Evolutionary conservation across 2,329 filamentous ascomycete genomes (phyloP).

Genomic region (Aphanocladium album): DNA sequence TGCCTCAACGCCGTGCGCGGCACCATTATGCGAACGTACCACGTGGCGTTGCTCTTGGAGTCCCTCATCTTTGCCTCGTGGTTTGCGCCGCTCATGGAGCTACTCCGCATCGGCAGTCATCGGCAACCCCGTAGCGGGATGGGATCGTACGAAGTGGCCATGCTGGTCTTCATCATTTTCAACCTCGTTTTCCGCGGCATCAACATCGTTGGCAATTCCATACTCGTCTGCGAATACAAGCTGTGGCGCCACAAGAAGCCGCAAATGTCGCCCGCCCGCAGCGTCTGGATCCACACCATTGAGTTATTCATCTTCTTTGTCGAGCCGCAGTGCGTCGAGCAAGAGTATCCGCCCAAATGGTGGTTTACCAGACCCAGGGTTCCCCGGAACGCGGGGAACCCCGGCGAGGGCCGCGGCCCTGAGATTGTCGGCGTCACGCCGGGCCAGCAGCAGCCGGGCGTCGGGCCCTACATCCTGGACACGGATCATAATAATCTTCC

Average conservation of each 20-base stretch:
- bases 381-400: too few relatives aligned
- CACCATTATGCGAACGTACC: conserved; percentile 33
- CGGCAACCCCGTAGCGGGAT: conserved; percentile 6
- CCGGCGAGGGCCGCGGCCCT: not conserved
- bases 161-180: conserved; percentile 28
- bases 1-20: conserved; percentile 30
- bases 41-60: conserved; percentile 34
- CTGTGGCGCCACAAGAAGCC: conserved; percentile 33
- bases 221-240: conserved; percentile 34
- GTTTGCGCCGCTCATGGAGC: conserved; percentile 14
- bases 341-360: conserved; percentile 30
- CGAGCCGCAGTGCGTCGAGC: conserved; percentile 36
- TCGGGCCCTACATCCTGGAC: not conserved
- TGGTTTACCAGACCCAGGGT: conserved; percentile 17
- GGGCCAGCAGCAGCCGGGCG: not conserved
- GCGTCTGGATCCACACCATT: conserved; percentile 23
- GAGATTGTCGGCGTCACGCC: not conserved
- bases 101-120: not conserved
- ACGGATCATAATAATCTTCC: not conserved
- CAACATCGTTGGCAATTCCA: conserved; percentile 34
- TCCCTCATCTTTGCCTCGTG: conserved; percentile 20
- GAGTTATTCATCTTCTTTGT: conserved; percentile 36
- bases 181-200: conserved; percentile 37
- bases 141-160: conserved; percentile 22
- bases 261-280: conserved; percentile 20